Evolutionary conservation across 2,329 filamentous ascomycete genomes (phyloP), one percentile per base, ranked within the genome.

Genomic region (Exophiala alcalophila): DNA sequence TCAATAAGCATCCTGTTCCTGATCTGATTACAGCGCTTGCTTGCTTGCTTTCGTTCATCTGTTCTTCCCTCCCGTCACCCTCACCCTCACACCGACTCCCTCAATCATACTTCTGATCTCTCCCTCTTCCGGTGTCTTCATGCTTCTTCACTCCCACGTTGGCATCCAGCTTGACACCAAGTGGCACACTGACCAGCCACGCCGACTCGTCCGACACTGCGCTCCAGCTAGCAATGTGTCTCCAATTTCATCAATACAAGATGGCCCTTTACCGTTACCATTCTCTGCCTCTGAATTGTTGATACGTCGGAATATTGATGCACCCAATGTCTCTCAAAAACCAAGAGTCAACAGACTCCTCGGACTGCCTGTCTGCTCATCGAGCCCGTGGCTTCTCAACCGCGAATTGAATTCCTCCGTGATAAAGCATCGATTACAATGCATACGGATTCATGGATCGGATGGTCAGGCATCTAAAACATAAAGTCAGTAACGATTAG

Each of bases 381-480:
- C 25, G 36, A 30, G n/a, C n/a, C n/a, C 19, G 19, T 23, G 8
- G 11, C n/a, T 20, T 21, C 15, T 11, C 7, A 3, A 11, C 2
- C 12, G 20, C 6, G 19, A 28, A 14, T 40, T n/a, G n/a, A 15
- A 40, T 40, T 18, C 21, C 14, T 14, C 18, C 19, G 19, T 40
- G 10, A 42, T 33, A 8, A 23, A 26, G 27, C 41, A 41, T 40
- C 38, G 32, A 43, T 58, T 62, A 73, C 55, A 73, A 59, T 45
- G 70, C 70, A 56, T 70, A 73, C 32, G 70, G 70, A 56, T 73
- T 73, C 57, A 73, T 66, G 16, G 70, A 72, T 30, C 70, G 68
- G 53, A 73, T 72, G 26, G 70, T 73, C 40, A 73, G 60, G 56
- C 69, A 72, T 52, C 68, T 72, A 50, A n/a, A n/a, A 19, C 39